These are phyloP conservation scores for Allium cepa DNA, from an alignment of 106 monocot genomes.

Conservation along the genomic window DNA sequence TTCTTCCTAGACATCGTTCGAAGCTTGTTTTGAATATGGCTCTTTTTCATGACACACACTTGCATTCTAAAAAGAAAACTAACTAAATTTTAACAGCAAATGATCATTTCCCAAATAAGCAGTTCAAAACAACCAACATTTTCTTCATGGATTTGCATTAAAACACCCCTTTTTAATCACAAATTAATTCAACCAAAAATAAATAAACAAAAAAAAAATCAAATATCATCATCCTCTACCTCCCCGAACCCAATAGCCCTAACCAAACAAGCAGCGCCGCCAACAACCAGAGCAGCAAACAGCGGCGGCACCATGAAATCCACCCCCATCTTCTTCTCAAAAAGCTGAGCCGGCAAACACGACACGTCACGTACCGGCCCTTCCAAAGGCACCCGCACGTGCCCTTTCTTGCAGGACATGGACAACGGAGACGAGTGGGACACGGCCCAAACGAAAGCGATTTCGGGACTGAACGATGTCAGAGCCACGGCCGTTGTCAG, in stretches of 20 bases:
- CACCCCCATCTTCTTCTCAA: slow-evolving; percentile 30
- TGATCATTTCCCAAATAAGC: too few species aligned
- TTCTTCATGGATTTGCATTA: too few species aligned
- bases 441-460: slow-evolving; percentile 55
- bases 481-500: slow-evolving; percentile 41
- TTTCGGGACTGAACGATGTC: slow-evolving; percentile 48
- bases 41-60: too few species aligned
- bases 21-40: too few species aligned
- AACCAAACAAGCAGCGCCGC: slow-evolving; percentile 39
- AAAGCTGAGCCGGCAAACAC: slow-evolving; percentile 50
- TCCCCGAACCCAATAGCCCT: slow-evolving; percentile 42
- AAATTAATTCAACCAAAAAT: not conserved
- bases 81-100: too few species aligned
- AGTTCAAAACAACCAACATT: too few species aligned
- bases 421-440: slow-evolving; percentile 41
- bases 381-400: slow-evolving; percentile 38
- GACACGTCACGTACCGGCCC: slow-evolving; percentile 32
- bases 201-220: not conserved
- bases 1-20: too few species aligned
- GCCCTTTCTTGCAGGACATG: slow-evolving; percentile 9
- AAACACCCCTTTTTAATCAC: too few species aligned
- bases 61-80: too few species aligned
- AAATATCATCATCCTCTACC: not conserved
- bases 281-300: slow-evolving; percentile 63
- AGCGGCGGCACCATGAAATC: slow-evolving; percentile 66